Base-by-base conservation (phyloP, 495 filamentous ascomycete species). In the Neurospora africana region DNA sequence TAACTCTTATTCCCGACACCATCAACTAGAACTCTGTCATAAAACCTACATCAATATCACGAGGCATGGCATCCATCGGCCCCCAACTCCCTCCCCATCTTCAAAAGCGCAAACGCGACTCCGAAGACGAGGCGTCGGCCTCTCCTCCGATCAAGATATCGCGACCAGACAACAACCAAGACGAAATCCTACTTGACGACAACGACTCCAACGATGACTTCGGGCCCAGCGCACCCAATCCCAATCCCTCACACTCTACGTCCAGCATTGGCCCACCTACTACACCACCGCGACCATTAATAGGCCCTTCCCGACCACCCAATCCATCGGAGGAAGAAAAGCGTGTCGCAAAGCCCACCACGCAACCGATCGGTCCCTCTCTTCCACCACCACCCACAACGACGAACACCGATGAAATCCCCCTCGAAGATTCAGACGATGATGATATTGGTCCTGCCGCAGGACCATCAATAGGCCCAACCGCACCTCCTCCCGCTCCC, bases 71-170 rank as follows among this genome's bases (percentile, higher is more conserved):
- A 10, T 83, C 84, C 4, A 82, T 86, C 35, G 85, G 86, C 13
- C 86, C 86, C 33, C 79, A 84, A 73, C 75, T 88, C 23, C 85
- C 86, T 4, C 82, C 85, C 9, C 84, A 86, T 53, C 82, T 87
- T 1, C 75, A 81, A 68, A 88, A 87, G 75, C 85, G 86, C 69
- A 87, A 87, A 74, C 85, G 85, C 73, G 81, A 79, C 11, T 70
- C 80, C n/a, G 80, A 83, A 68, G 82, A 87, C 58, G 79, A 84
- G 35, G 47, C 70, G 7, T 68, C 72, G 44, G 74, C 68, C 9
- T 76, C 80, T 19, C 84, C 82, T n/a, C 79, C 81, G 13, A 38
- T 78, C 30, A 86, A 86, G 74, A 70, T 77, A 10, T 75, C 71
- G 44, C 77, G 83, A 53, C 79, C 75, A 27, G 30, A 69, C 43